Evolutionary conservation across 23 red algal species (phyloP), one percentile per base, ranked within the genome.

Genomic region (Porphyridium purpureum): DNA sequence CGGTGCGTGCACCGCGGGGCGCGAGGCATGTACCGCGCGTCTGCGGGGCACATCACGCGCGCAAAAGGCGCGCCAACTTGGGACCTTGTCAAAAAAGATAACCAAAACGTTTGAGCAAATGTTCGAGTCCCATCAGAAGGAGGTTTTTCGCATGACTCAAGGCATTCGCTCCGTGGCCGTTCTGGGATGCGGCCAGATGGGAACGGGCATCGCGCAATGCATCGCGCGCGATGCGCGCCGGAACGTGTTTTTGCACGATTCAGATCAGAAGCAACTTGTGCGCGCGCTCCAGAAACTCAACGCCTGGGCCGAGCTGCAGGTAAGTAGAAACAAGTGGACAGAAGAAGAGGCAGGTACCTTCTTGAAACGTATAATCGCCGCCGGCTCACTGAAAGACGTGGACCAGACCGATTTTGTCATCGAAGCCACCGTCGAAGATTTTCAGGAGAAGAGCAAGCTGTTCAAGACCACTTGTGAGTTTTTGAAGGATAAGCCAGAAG

Each of bases 121-220:
- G n/a, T n/a, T n/a, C n/a, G n/a, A n/a, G n/a, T n/a, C n/a, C n/a
- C n/a, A n/a, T n/a, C n/a, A n/a, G n/a, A n/a, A n/a, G n/a, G n/a
- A n/a, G n/a, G n/a, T n/a, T n/a, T n/a, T n/a, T n/a, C n/a, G n/a
- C n/a, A n/a, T n/a, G n/a, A n/a, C n/a, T n/a, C n/a, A n/a, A n/a
- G n/a, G n/a, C n/a, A n/a, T n/a, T n/a, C n/a, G n/a, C 44, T 48
- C 44, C 44, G 4, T 57, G 28, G 24, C 29, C 4, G 53, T 57
- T 20, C 17, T 57, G 21, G 53, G 53, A 3, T 49, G 49, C 17
- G 72, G 72, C 33, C 72, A 78, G 57, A 78, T 78, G 72, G 72
- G 72, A 6, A 31, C 60, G 4, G 72, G 72, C 31, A 78, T 78
- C 4, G 72, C 59, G 25, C 35, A 59, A 4, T 58, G 53, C 5